phyloP scores from a whole-genome alignment of 352 stramenopile species.

The Phytophthora multivora region DNA sequence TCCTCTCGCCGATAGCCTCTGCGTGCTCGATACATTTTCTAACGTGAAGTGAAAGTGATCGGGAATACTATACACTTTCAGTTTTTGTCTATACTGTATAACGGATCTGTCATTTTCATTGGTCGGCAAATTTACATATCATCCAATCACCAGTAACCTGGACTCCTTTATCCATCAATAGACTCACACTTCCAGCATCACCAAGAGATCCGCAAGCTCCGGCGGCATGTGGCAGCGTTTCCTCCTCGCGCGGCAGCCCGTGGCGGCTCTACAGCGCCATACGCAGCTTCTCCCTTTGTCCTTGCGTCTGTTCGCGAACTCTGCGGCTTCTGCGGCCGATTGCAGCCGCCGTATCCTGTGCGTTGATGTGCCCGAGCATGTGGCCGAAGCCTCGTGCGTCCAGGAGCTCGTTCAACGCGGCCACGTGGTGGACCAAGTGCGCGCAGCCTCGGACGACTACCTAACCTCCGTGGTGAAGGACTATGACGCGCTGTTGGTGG shows the following conservation, averaged over 20 bases:
- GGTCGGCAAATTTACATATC: neutral
- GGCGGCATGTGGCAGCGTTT: conserved; percentile 28
- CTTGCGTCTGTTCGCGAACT: conserved; percentile 20
- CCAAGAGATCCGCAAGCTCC: conserved; percentile 2
- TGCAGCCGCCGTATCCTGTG: conserved; percentile 59
- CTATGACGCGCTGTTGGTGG: conserved; percentile 73
- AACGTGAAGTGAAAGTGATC: conserved; percentile 8
- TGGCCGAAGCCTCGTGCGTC: conserved; percentile 59
- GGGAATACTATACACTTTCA: neutral
- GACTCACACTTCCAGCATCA: conserved; percentile 1
- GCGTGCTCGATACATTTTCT: conserved; percentile 6
- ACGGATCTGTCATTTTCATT: no score
- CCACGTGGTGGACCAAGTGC: conserved; percentile 62
- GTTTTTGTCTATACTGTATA: no score
- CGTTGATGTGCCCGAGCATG: conserved; percentile 54
- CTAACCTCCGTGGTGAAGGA: conserved; percentile 38
- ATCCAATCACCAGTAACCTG: conserved; percentile 3
- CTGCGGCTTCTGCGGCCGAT: neutral
- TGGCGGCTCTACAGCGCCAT: conserved; percentile 1
- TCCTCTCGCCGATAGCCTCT: conserved; percentile 28
- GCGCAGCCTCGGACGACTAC: conserved; percentile 36
- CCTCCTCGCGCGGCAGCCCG: conserved; percentile 15
- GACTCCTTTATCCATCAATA: conserved; percentile 1
- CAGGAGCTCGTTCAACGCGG: conserved; percentile 77
- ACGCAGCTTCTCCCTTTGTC: neutral